Base-by-base conservation (phyloP, 371 early-diverging fungal species). In the Mycotypha africana region DNA sequence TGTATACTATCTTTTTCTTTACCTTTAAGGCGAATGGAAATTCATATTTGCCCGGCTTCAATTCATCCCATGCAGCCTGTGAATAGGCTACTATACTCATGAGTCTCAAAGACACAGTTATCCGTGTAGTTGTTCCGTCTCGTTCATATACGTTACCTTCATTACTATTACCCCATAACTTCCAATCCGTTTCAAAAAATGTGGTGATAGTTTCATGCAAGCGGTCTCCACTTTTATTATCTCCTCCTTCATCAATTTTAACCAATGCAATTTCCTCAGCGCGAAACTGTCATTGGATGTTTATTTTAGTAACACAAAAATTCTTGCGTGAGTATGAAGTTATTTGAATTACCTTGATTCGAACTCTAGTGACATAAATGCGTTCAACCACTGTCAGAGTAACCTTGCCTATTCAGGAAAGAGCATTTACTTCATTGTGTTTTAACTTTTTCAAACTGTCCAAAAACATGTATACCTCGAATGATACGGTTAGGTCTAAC, bases 11-110 rank as follows among this genome's bases (percentile, higher is more conserved):
- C n/a, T n/a, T n/a, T n/a, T 14, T 7, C 2, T 8, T 38, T 58
- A 80, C 81, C 65, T 80, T 80, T 46, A 78, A 65, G 2, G 81
- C 78, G 59, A 80, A 80, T 6, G 78, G 76, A 42, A 67, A 80
- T 32, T 67, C 65, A 51, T 80, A 73, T 14, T 62, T 58, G 11
- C 81, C 78, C 1, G 72, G 42, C 4, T 71, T 66, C 36, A 80
- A 51, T 39, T 80, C 81, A 32, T 71, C 58, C 81, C 81, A 80
- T 12, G 66, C 67, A 24, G 74, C 37, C 40, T 77, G 74, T 37
- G 65, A 60, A 50, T 65, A 69, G n/a, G 64, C 70, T 65, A 49
- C 14, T 35, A 33, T 16, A n/a, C n/a, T n/a, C n/a, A n/a, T n/a
- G n/a, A n/a, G n/a, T n/a, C n/a, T n/a, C n/a, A n/a, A n/a, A n/a